Percentiles rank a stretch among this genome's conserved stretches.
Evolutionary conservation across 345 rosid genomes (phyloP).

Genomic region (Litchi chinensis): DNA sequence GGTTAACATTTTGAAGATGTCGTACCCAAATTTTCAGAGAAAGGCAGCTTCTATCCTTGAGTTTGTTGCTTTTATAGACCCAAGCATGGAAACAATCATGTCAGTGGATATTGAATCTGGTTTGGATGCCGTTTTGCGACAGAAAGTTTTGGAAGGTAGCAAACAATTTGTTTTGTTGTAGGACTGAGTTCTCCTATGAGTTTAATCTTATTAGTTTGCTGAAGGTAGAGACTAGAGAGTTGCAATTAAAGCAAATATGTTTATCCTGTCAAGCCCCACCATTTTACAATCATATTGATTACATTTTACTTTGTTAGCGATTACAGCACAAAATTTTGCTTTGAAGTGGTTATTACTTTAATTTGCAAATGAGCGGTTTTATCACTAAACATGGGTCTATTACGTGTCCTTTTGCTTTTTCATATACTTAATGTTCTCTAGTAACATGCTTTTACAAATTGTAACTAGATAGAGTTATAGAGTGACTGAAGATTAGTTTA

Average conservation of each 20-base stretch:
- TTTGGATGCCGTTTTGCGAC: slow-evolving; percentile 59
- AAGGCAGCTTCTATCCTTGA: slow-evolving; percentile 75
- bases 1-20: slow-evolving; percentile 58
- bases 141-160: slow-evolving; percentile 60
- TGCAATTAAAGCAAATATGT: neutral
- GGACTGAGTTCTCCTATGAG: neutral
- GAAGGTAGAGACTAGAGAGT: slow-evolving; percentile 7
- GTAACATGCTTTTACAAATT: neutral
- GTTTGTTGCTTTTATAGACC: slow-evolving; percentile 45
- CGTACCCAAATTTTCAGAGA: slow-evolving; percentile 59
- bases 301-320: neutral
- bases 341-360: neutral
- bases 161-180: slow-evolving; percentile 3
- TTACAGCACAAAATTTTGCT: neutral
- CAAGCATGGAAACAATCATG: slow-evolving; percentile 47
- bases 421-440: neutral
- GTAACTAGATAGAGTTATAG: neutral
- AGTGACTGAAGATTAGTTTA: neutral
- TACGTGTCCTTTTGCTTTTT: neutral
- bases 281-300: neutral
- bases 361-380: neutral
- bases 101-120: slow-evolving; percentile 56
- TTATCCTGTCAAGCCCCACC: neutral
- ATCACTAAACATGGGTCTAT: neutral
- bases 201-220: neutral